These are phyloP conservation scores for Juglanconis sp. DNA, from an alignment of 2,329 filamentous ascomycete genomes.

Conservation along the genomic window DNA sequence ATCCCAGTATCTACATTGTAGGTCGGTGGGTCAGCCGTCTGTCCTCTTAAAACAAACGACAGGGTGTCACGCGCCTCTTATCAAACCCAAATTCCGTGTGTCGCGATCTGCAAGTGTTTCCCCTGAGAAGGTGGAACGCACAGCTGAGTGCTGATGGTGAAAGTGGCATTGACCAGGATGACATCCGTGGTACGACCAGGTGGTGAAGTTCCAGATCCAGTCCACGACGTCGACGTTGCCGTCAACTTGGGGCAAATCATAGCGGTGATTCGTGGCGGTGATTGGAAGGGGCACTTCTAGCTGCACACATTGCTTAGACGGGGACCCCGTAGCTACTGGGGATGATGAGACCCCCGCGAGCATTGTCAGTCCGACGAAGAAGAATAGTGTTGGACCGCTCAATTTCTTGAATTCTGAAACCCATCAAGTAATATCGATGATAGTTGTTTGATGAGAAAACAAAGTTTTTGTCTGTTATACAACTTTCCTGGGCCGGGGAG, in stretches of 20 bases:
- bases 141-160: constrained; percentile 23
- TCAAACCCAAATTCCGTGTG: constrained; percentile 40
- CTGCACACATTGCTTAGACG: constrained; percentile 2
- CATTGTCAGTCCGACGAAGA: too few relatives aligned
- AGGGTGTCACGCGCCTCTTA: constrained; percentile 38
- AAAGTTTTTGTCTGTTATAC: too few relatives aligned
- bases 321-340: too few relatives aligned
- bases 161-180: constrained; percentile 16
- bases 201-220: constrained; percentile 22
- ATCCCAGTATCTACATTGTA: constrained; percentile 32
- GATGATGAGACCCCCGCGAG: too few relatives aligned
- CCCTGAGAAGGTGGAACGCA: constrained; percentile 19
- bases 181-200: constrained; percentile 17
- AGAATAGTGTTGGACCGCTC: too few relatives aligned
- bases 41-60: too few relatives aligned
- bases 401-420: too few relatives aligned
- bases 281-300: background rate
- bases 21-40: too few relatives aligned
- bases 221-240: constrained; percentile 26
- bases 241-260: constrained; percentile 22
- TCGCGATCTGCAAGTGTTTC: constrained; percentile 35
- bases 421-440: too few relatives aligned
- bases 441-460: too few relatives aligned
- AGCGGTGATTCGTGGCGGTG: background rate
- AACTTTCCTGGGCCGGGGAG: too few relatives aligned